Conservation (phyloP, 176 grass and related monocot species). For the Poa pratensis region DNA sequence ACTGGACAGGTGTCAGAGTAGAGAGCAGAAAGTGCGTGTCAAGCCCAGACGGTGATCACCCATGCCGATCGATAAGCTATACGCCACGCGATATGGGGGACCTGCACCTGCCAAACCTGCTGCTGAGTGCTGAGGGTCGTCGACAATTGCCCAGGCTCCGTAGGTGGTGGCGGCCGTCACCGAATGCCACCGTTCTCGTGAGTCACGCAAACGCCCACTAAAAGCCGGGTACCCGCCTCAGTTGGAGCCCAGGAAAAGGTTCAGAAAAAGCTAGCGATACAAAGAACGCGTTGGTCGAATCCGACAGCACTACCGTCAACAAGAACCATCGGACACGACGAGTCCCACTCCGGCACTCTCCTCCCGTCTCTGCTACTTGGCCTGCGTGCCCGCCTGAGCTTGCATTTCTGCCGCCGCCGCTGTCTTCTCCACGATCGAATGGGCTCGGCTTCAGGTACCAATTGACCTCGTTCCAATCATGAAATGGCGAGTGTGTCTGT, state of each 20-base stretch:
- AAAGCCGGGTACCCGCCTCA: conserved; percentile 44
- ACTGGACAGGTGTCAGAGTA: too few relatives aligned
- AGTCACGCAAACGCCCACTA: background rate
- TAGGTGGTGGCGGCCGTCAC: too few relatives aligned
- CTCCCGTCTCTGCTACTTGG: background rate
- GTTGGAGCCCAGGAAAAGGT: conserved; percentile 4
- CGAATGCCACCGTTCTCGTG: too few relatives aligned
- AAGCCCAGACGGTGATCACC: too few relatives aligned
- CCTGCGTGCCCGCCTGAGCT: background rate
- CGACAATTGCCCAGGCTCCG: too few relatives aligned
- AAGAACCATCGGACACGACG: background rate
- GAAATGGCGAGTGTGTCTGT: too few relatives aligned
- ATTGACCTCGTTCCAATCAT: background rate
- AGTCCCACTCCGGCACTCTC: background rate
- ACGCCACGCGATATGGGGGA: too few relatives aligned
- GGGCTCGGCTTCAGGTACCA: conserved; percentile 55
- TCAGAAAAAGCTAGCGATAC: background rate
- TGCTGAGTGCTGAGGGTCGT: too few relatives aligned
- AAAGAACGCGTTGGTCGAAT: too few relatives aligned
- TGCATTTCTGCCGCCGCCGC: background rate
- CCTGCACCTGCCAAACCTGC: too few relatives aligned
- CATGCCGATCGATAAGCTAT: too few relatives aligned
- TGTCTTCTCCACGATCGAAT: conserved; percentile 7
- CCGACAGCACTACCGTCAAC: background rate
- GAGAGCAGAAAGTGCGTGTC: too few relatives aligned